phyloP scores from a whole-genome alignment of 2,329 filamentous ascomycete species.

The Dothideomycetidae sp. region DNA sequence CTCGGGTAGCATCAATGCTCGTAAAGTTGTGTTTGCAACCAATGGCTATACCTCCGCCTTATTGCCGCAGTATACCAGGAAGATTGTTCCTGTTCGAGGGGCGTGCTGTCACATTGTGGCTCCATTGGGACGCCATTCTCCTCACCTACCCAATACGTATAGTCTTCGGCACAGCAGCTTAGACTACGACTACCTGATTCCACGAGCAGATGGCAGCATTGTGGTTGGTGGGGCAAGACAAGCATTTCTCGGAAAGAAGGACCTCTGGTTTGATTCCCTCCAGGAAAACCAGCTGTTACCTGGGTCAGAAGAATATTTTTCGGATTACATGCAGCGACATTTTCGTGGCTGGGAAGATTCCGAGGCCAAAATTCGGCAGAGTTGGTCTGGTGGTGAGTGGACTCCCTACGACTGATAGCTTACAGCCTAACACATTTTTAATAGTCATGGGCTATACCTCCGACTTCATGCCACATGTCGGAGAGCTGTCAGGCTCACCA shows the following conservation, averaged over 20 bases:
- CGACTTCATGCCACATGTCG: slow-evolving; percentile 28
- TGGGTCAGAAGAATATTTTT: slow-evolving; percentile 30
- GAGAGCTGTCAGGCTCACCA: slow-evolving; percentile 26
- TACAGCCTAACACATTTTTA: not conserved
- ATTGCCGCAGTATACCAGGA: slow-evolving; percentile 19
- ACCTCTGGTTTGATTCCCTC: slow-evolving; percentile 21
- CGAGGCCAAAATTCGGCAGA: slow-evolving; percentile 22
- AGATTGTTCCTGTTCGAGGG: slow-evolving; percentile 23
- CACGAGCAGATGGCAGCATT: slow-evolving; percentile 31
- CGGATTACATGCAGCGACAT: slow-evolving; percentile 32
- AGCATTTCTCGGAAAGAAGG: slow-evolving; percentile 11
- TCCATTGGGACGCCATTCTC: slow-evolving; percentile 7
- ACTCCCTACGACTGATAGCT: not conserved
- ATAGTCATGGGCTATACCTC: slow-evolving; percentile 15
- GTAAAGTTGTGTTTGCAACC: slow-evolving; percentile 22
- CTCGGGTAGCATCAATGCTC: slow-evolving; percentile 14
- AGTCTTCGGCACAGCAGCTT: slow-evolving; percentile 12
- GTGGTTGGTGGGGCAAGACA: slow-evolving; percentile 30
- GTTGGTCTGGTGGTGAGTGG: slow-evolving; percentile 27
- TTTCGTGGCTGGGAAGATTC: slow-evolving; percentile 37
- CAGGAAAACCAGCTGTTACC: slow-evolving; percentile 28
- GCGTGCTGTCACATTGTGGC: slow-evolving; percentile 17
- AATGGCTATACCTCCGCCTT: slow-evolving; percentile 24
- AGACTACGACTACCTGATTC: slow-evolving; percentile 29
- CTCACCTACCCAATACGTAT: slow-evolving; percentile 19